Percentiles rank a stretch among this genome's conserved stretches.
Conservation (phyloP, 192 early-diverging fungal species). For the Rhizoclosmatium globosum region DNA sequence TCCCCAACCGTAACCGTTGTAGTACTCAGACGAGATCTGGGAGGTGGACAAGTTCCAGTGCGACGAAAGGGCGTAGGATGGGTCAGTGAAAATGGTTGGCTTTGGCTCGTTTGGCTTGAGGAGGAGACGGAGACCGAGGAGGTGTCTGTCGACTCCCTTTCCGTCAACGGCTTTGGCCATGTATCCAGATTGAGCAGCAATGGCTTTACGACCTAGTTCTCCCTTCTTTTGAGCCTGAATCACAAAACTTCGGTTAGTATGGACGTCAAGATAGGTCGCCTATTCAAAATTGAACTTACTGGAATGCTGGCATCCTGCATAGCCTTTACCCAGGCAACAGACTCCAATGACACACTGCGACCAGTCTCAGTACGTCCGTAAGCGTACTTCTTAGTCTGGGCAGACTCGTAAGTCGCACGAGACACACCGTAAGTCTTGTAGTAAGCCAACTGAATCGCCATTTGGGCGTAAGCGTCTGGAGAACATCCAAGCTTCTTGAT, state of each 20-base stretch:
- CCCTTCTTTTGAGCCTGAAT: slow-evolving; percentile 61
- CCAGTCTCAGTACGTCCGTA: slow-evolving; percentile 96
- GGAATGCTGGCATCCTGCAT: slow-evolving; percentile 72
- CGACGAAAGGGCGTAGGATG: slow-evolving; percentile 76
- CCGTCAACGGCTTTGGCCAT: slow-evolving; percentile 83
- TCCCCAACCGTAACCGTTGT: slow-evolving; percentile 89
- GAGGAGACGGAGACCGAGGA: slow-evolving; percentile 85
- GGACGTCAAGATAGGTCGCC: background rate
- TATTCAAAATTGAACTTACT: background rate
- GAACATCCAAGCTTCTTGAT: slow-evolving; percentile 80
- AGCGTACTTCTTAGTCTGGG: slow-evolving; percentile 87
- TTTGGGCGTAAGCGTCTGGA: slow-evolving; percentile 69
- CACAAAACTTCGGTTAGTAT: background rate
- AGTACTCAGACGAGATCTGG: slow-evolving; percentile 90
- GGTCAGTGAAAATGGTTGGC: slow-evolving; percentile 89
- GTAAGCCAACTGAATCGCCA: slow-evolving; percentile 97
- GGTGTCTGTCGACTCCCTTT: slow-evolving; percentile 90
- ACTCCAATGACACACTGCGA: slow-evolving; percentile 80
- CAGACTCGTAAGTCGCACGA: slow-evolving; percentile 92
- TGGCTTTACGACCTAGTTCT: slow-evolving; percentile 75
- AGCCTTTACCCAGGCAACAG: slow-evolving; percentile 81
- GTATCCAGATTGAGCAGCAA: slow-evolving; percentile 80
- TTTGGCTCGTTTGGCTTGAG: slow-evolving; percentile 77
- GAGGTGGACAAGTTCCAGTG: slow-evolving; percentile 95
- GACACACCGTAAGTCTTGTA: slow-evolving; percentile 84